phyloP scores from a whole-genome alignment of 169 alveolate species.

The Babesia divergens region DNA sequence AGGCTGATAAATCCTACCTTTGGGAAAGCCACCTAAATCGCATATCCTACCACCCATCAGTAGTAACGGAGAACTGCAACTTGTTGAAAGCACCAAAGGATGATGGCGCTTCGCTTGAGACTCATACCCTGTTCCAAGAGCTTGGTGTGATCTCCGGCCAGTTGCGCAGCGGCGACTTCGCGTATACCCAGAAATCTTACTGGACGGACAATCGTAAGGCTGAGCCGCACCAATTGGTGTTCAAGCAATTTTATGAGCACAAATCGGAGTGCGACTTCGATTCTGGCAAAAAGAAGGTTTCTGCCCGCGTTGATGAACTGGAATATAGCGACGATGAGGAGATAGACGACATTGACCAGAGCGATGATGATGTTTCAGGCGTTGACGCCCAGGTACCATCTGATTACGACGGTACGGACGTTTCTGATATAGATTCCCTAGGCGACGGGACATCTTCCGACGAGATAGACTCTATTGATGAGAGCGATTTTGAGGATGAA shows the following conservation, averaged over 20 bases:
- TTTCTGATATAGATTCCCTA: neutral
- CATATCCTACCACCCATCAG: slow-evolving; percentile 6
- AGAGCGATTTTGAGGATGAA: neutral
- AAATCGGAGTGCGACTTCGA: neutral
- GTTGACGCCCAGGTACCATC: neutral
- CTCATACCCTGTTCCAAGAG: slow-evolving; percentile 31
- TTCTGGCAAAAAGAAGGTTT: neutral
- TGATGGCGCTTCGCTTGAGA: slow-evolving; percentile 3
- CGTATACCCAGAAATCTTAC: slow-evolving; percentile 38
- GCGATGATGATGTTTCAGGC: slow-evolving; percentile 3
- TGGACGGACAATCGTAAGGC: slow-evolving; percentile 41
- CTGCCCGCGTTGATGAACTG: too few relatives aligned
- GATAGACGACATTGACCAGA: neutral
- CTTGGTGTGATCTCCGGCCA: slow-evolving; percentile 40
- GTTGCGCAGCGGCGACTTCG: slow-evolving; percentile 28
- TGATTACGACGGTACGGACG: neutral
- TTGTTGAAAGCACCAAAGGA: neutral
- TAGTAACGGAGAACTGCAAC: neutral
- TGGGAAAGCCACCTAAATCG: slow-evolving; percentile 14
- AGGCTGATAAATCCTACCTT: slow-evolving; percentile 17
- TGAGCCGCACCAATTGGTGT: slow-evolving; percentile 40
- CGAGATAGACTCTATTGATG: neutral
- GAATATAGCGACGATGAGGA: neutral
- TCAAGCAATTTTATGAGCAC: slow-evolving; percentile 32
- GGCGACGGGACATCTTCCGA: neutral